Conservation (phyloP, 1,284 basidiomycete species). For the Cutaneotrichosporon mucoides region DNA sequence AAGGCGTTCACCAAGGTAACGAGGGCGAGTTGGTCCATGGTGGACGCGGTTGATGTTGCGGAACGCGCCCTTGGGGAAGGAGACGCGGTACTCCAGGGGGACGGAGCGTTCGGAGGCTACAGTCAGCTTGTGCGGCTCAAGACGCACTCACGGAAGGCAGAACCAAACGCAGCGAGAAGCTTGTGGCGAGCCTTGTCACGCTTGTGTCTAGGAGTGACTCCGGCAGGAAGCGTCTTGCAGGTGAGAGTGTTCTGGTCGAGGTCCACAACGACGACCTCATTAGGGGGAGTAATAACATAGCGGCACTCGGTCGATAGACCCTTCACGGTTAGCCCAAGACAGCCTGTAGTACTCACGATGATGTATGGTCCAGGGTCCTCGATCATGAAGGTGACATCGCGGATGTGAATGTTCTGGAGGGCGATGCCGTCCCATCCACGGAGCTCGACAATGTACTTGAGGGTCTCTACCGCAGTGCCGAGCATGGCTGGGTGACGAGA, state of each 20-base stretch:
- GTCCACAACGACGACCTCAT: constrained; percentile 87
- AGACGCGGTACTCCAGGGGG: constrained; percentile 79
- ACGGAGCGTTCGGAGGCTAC: constrained; percentile 24
- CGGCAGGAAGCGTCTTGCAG: constrained; percentile 72
- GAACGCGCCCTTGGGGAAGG: constrained; percentile 76
- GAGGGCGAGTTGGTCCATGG: constrained; percentile 24
- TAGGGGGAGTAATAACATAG: constrained; percentile 66
- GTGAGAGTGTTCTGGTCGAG: constrained; percentile 62
- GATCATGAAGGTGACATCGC: constrained; percentile 40
- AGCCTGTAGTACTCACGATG: constrained; percentile 50
- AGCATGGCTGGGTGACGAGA: constrained; percentile 89
- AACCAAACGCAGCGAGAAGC: constrained; percentile 72
- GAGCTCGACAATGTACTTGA: constrained; percentile 88
- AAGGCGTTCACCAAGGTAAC: constrained; percentile 56
- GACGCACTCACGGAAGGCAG: constrained; percentile 38
- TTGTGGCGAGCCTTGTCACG: constrained; percentile 78
- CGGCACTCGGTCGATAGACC: constrained; percentile 82
- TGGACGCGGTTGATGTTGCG: constrained; percentile 46
- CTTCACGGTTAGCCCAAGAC: constrained; percentile 16
- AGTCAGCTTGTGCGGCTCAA: background rate
- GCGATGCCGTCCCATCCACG: constrained; percentile 91
- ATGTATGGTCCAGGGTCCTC: constrained; percentile 76
- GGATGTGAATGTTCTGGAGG: constrained; percentile 75
- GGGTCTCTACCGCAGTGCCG: constrained; percentile 71
- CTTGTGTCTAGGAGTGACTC: constrained; percentile 72